phyloP scores from a whole-genome alignment of 2,329 filamentous ascomycete genomes.

The Clonostachys rosea region DNA sequence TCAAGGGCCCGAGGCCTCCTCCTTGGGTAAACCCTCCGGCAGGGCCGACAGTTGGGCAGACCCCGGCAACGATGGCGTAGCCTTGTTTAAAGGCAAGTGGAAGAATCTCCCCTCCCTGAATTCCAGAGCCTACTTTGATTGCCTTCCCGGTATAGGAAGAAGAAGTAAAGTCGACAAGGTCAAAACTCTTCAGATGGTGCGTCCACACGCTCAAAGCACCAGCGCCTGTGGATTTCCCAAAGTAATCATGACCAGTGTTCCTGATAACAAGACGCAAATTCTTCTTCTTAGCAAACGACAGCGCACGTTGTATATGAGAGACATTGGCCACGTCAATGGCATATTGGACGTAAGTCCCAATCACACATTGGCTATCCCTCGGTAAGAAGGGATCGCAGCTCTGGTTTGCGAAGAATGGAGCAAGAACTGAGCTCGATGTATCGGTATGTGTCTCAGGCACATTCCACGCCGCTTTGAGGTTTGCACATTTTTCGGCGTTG shows the following conservation, averaged over 20 bases:
- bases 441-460: neutral
- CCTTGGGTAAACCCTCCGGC: slow-evolving; percentile 51
- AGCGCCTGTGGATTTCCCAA: slow-evolving; percentile 27
- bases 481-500: too few relatives aligned
- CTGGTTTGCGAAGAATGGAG: slow-evolving; percentile 17
- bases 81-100: slow-evolving; percentile 26
- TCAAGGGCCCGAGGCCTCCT: slow-evolving; percentile 46
- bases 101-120: slow-evolving; percentile 46
- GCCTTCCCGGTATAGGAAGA: slow-evolving; percentile 29
- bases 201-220: slow-evolving; percentile 31
- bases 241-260: slow-evolving; percentile 37
- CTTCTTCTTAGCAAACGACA: slow-evolving; percentile 27
- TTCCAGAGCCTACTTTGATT: slow-evolving; percentile 46
- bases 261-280: slow-evolving; percentile 40
- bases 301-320: slow-evolving; percentile 3
- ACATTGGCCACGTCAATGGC: slow-evolving; percentile 9
- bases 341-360: slow-evolving; percentile 24
- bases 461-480: too few relatives aligned
- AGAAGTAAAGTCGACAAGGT: slow-evolving; percentile 7
- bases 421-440: slow-evolving; percentile 12
- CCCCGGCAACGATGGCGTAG: slow-evolving; percentile 37
- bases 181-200: slow-evolving; percentile 26
- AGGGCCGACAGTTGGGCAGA: slow-evolving; percentile 43
- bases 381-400: slow-evolving; percentile 19
- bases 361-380: slow-evolving; percentile 24